Base-by-base conservation (phyloP, 1,284 basidiomycete genomes). In the Ceratobasidium sp. region DNA sequence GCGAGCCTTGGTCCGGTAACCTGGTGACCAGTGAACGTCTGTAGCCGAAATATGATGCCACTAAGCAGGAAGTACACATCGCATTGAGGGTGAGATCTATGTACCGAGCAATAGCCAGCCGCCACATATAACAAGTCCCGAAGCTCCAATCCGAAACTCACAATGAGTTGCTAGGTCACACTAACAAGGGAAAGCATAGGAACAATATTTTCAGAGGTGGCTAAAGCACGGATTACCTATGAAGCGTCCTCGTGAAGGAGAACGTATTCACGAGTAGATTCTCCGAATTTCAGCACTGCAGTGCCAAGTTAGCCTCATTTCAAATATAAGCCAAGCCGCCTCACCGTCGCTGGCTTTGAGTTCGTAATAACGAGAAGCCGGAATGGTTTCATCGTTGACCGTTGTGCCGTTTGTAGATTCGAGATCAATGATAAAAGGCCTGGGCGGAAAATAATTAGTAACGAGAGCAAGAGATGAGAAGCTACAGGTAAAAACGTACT, bases 391-490 rank as follows among this genome's bases (percentile, higher is more conserved):
- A 73, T 90, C 92, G 78, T 99, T 99, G 62, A 99, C 96, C 73
- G 87, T 85, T 0, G 95, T 98, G 2, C 93, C 91, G 78, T 99
- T 99, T 1, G 96, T 97, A 11, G 94, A 96, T 76, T 99, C 96
- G 8, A 99, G 87, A 80, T 99, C 96, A 75, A 98, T 96, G 64
- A 98, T 87, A 79, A 94, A 98, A 1, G 97, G 95, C 78, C 95
- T 94, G 76, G 46, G 21, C 12, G n/a, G 38, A 44, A 76, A 33
- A 53, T 33, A 46, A 49, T 61, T 48, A 75, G 70, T 71, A 72
- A 73, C 69, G 63, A 60, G 46, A 44, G 42, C 18, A 30, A 16
- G 51, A 28, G 3, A 30, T 12, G 23, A 28, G 28, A 28, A 12
- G 9, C 33, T 25, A 23, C 30, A 62, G 58, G 54, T 61, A 63